Evolutionary conservation across 2,329 filamentous ascomycete genomes (phyloP), one percentile per base, ranked within the genome.

Genomic region (Endoconidiophora laricicola): DNA sequence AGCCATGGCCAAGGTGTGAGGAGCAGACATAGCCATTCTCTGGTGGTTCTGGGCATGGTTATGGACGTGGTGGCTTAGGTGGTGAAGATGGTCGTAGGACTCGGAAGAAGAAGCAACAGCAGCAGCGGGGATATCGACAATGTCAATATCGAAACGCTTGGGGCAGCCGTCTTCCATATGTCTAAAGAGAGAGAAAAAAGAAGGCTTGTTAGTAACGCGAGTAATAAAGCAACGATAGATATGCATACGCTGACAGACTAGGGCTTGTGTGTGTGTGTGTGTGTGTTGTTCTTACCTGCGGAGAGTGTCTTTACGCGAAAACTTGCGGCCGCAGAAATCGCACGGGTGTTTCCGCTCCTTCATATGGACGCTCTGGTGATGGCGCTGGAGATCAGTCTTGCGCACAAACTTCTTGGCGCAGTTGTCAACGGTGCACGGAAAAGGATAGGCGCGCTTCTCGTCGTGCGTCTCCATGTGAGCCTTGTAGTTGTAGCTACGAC

Each of bases 401-500:
- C 87, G 75, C 16, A 86, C 83, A 63, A 94, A 94, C 47, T 76
- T 76, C 65, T 82, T 86, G 56, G 66, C 71, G 64, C 87, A 94
- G 48, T 72, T 73, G 2, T 70, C 63, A 26, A 78, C 66, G 1
- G 67, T 67, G 63, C 87, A 94, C 1, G 72, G 70, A 58, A 86
- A 82, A 0, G 80, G 78, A 58, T 83, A 84, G 58, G 77, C 76
- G 51, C 82, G 73, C 53, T 76, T 73, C 12, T 84, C 78, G 59
- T 91, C 79, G 60, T 94, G 87, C 1, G 80, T 88, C 59, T 88
- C 81, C 72, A 88, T 74, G 62, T 94, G 87, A 26, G 86, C 83
- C 59, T 84, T 87, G 66, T 81, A 86, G 65, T 94, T 94, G 67
- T 90, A 93, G 58, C 78, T 81, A 54, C 87, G 72, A 56, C 84